Evolutionary conservation across 176 grass and related monocot genomes (phyloP), one percentile per base, ranked within the genome.

Genomic region (Carex pumila): DNA sequence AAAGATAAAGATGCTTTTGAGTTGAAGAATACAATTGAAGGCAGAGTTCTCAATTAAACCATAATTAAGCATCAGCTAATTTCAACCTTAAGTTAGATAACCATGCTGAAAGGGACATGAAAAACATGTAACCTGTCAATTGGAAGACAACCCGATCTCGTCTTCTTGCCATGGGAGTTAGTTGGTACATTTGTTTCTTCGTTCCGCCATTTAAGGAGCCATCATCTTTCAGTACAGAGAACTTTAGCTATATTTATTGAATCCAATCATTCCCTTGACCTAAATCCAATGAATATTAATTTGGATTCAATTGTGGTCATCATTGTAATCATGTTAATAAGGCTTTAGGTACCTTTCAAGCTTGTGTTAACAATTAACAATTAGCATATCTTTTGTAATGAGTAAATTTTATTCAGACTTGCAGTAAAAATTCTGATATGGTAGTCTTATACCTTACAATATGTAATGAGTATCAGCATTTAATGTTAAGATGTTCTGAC

Each of bases 191-290:
- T 64, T 50, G 63, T 83, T 18, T 53, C 61, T 83, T 29, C 6
- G 39, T 53, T 68, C 39, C 61, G 6, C 62, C 57, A 83, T 83
- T 67, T 83, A 67, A 83, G 80, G 80, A 83, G n/a, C 80, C 80
- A 36, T 80, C 61, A 83, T 65, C 47, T 81, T 76, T 56, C 73
- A 2, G 47, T 77, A 56, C 73, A 77, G 73, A 55, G 19, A 56
- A 77, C 25, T 56, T 54, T 56, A 77, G 25, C 12, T 2, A 64
- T 41, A 62, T 55, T 62, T 81, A 64, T 32, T 75, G 71, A 81
- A 62, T 18, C 17, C 79, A 64, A 81, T 81, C 79, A 81, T 81
- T 45, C 31, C 36, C 57, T 81, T 39, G 79, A 81, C 79, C 39
- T 64, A 43, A 9, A 7, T 67, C 60, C 18, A 67, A 83, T 45